Evolutionary conservation across 306 rosid species (phyloP).

Genomic region (Urtica urens): DNA sequence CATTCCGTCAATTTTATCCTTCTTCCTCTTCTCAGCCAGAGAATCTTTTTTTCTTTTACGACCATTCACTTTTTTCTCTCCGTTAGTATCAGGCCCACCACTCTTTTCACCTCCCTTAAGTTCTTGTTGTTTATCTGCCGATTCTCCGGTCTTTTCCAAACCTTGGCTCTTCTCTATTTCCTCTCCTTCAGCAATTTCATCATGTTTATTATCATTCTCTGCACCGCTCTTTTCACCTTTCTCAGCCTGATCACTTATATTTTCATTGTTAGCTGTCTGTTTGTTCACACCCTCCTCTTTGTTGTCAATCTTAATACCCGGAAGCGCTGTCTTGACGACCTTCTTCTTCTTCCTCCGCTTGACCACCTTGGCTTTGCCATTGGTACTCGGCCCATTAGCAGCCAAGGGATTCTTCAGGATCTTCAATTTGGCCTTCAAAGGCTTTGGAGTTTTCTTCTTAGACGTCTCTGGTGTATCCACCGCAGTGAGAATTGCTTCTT

Average conservation of each 20-base stretch:
- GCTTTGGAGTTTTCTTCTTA: conserved; percentile 26
- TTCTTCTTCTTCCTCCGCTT: conserved; percentile 12
- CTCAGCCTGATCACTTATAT: neutral
- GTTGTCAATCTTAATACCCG: conserved; percentile 14
- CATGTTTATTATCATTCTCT: conserved; percentile 20
- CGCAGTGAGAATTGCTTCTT: conserved; percentile 17
- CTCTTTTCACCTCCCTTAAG: conserved; percentile 19
- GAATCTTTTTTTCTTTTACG: neutral
- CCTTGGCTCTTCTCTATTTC: conserved; percentile 22
- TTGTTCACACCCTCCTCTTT: conserved; percentile 21
- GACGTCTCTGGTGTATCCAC: conserved; percentile 25
- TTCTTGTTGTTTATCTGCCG: conserved; percentile 20
- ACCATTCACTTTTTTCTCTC: neutral
- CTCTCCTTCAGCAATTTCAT: conserved; percentile 14
- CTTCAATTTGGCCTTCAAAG: conserved; percentile 42
- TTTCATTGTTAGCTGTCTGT: conserved; percentile 17
- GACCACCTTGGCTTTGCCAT: conserved; percentile 13
- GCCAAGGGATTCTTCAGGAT: conserved; percentile 36
- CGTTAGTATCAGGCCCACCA: conserved; percentile 15
- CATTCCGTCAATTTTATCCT: conserved; percentile 65
- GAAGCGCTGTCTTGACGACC: conserved; percentile 13
- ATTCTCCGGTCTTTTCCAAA: conserved; percentile 19
- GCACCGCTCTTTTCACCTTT: neutral
- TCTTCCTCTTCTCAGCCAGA: conserved; percentile 1
- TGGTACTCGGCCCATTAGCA: conserved; percentile 10